Base-by-base conservation (phyloP, 139 green algal species). In the Nannochloris sp. region DNA sequence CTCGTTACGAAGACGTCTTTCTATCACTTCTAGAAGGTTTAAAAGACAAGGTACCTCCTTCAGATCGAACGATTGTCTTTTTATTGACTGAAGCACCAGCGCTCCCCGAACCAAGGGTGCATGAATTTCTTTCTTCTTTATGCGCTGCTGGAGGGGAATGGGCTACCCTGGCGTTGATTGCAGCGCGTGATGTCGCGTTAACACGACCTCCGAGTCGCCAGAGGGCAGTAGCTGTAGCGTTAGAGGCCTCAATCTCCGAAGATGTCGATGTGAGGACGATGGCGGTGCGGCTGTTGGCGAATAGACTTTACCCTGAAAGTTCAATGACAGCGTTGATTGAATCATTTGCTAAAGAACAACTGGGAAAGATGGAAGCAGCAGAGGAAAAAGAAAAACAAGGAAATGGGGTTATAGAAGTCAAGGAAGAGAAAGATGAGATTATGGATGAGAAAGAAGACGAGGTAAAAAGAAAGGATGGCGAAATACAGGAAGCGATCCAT, bases 231-330 rank as follows among this genome's bases (percentile, higher is more conserved):
- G 39, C 55, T 12, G 55, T 88, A 23, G 67, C 84, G 29, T 63
- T 90, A 37, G 61, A 70, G 2, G 75, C 77, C 9, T 67, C 70
- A 23, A 61, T 66, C 14, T 61, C 51, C 19, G 25, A 29, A 13
- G 23, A 51, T 12, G 8, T 55, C 10, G 68, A 76, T 45, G 51
- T 75, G 4, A 66, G 74, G 37, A 70, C 42, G 53, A 80, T 82
- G 32, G 85, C 84, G 13, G 68, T 89, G 6, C 63, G 81, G 9
- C 70, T 91, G 61, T 59, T 75, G 4, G 78, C 76, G 30, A 81
- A 81, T 68, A 70, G 75, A 56, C 72, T 91, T n/a, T 83, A 81
- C 45, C 51, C 61, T 3, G 51, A 78, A 64, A 48, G 65, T 5
- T 25, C 54, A 44, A 70, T 85, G 59, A 38, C 53, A 14, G 60